Conservation (phyloP, 306 rosid species). For the Mimosa pudica region DNA sequence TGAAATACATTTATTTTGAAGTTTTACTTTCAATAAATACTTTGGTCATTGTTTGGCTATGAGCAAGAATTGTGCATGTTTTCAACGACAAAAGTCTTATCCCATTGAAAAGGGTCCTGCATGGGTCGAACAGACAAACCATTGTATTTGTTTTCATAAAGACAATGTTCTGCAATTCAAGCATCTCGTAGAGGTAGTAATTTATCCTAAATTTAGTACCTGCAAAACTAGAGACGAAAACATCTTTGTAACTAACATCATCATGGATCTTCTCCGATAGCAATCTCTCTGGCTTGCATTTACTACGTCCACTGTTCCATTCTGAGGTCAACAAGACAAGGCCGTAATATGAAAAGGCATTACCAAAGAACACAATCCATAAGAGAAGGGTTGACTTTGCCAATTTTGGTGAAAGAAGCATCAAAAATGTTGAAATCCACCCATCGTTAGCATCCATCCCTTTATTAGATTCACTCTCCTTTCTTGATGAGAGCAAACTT, state of each 20-base stretch:
- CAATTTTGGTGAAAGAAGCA: conserved; percentile 80
- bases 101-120: not conserved
- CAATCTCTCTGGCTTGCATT: conserved; percentile 50
- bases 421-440: conserved; percentile 56
- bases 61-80: not conserved
- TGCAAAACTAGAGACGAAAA: conserved; percentile 91
- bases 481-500: conserved; percentile 53
- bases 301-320: conserved; percentile 57
- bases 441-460: conserved; percentile 45
- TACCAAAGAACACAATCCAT: conserved; percentile 92
- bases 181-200: not conserved
- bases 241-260: conserved; percentile 56
- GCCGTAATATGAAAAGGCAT: conserved; percentile 95
- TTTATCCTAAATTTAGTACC: conserved; percentile 48
- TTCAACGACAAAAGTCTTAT: not conserved
- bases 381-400: conserved; percentile 80
- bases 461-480: conserved; percentile 40
- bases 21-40: not conserved
- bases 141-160: not conserved
- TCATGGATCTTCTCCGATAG: conserved; percentile 51
- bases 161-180: not conserved
- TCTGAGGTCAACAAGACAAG: conserved; percentile 93
- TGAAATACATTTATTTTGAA: not conserved
- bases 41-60: not conserved
- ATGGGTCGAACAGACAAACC: not conserved